Evolutionary conservation across 2,329 filamentous ascomycete species (phyloP).

Genomic region (Mariannaea elegans): DNA sequence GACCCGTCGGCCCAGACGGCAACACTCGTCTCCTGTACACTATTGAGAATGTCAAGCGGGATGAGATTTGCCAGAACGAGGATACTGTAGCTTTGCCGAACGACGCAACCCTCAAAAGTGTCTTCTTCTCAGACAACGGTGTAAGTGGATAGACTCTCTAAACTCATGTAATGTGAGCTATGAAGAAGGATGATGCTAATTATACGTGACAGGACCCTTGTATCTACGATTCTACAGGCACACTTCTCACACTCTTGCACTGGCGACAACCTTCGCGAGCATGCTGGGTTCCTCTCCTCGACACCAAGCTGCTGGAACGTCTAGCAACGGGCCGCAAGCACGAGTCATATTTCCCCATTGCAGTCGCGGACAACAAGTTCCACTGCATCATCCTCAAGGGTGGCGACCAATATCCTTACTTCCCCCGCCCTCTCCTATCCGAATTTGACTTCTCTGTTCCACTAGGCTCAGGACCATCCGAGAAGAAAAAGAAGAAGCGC

Average conservation of each 20-base stretch:
- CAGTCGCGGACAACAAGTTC: slow-evolving; percentile 89
- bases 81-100: slow-evolving; percentile 87
- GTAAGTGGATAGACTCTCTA: slow-evolving; percentile 58
- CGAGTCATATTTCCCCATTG: slow-evolving; percentile 94
- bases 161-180: background rate
- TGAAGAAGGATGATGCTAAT: slow-evolving; percentile 11
- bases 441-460: slow-evolving; percentile 95
- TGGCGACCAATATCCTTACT: slow-evolving; percentile 91
- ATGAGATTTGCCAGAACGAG: slow-evolving; percentile 94
- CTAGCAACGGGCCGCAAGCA: slow-evolving; percentile 85
- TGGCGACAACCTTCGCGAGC: slow-evolving; percentile 90
- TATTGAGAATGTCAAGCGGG: slow-evolving; percentile 92
- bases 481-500: slow-evolving; percentile 45
- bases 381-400: slow-evolving; percentile 99
- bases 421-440: slow-evolving; percentile 85
- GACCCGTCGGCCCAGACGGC: slow-evolving; percentile 82
- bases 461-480: slow-evolving; percentile 62
- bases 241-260: slow-evolving; percentile 85
- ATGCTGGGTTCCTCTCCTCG: slow-evolving; percentile 89
- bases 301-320: slow-evolving; percentile 85
- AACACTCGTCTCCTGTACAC: slow-evolving; percentile 84
- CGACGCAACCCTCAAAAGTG: slow-evolving; percentile 76
- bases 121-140: slow-evolving; percentile 94
- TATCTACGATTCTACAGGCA: slow-evolving; percentile 93
- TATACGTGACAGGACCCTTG: slow-evolving; percentile 76